phyloP scores from a whole-genome alignment of 2,329 filamentous ascomycete genomes.

The Aspergillus awamori region DNA sequence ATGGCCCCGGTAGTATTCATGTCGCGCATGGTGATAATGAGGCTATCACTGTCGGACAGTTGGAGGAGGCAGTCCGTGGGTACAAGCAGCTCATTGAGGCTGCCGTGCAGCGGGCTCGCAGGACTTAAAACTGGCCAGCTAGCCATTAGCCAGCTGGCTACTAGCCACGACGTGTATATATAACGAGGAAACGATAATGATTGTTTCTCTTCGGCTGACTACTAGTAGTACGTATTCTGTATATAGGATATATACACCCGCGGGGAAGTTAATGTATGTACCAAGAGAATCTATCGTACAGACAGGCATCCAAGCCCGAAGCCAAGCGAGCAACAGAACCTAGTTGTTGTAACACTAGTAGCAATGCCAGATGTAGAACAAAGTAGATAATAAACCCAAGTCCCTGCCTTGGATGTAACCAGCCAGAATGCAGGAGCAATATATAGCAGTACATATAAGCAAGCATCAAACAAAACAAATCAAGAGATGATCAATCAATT shows the following conservation, averaged over 20 bases:
- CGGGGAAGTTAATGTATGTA: too few relatives aligned
- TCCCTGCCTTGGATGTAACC: not conserved
- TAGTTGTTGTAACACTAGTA: too few relatives aligned
- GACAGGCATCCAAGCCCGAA: too few relatives aligned
- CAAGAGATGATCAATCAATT: not conserved
- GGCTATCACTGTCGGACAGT: constrained; percentile 71
- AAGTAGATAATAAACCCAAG: not conserved
- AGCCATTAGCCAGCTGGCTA: not conserved
- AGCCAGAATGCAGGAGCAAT: too few relatives aligned
- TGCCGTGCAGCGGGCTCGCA: constrained; percentile 23
- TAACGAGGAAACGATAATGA: not conserved
- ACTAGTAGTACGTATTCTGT: too few relatives aligned
- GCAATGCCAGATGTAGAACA: too few relatives aligned
- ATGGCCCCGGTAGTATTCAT: constrained; percentile 70
- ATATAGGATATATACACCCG: too few relatives aligned
- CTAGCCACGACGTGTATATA: not conserved
- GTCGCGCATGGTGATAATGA: constrained; percentile 88
- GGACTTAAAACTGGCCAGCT: not conserved
- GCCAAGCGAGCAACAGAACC: not conserved
- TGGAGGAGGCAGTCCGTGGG: constrained; percentile 76
- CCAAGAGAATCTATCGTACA: not conserved
- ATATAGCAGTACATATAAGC: not conserved
- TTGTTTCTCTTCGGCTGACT: too few relatives aligned
- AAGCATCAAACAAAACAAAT: not conserved
- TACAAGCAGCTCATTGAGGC: constrained; percentile 69